Base-by-base conservation (phyloP, 2,329 filamentous ascomycete genomes). In the Botrytis byssoidea region DNA sequence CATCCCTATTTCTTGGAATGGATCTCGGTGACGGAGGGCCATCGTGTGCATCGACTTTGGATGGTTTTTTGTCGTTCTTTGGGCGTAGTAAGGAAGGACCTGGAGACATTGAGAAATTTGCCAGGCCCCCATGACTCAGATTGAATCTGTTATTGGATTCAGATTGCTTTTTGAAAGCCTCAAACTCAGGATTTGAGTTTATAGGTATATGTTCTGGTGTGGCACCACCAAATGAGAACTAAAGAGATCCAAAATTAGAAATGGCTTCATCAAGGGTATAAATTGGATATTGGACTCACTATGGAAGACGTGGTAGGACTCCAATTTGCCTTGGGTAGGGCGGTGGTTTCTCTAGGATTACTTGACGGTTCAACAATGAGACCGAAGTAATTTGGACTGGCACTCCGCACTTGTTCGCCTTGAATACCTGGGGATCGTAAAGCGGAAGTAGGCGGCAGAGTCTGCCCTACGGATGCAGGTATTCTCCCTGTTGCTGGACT, bases 321-420 rank as follows among this genome's bases (percentile, higher is more conserved):
- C 92, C 93, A 95, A 82, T 93, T 93, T 76, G 90, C 89, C 73
- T 89, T 89, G 1, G 90, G 86, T 75, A 92, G 85, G 48, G 86
- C 85, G 7, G 86, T 88, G 4, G 91, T 91, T 71, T 91, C 90
- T 75, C 90, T 87, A 37, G 88, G 85, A 75, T 93, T 90, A 72
- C 83, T 85, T 64, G 84, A 82, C 32, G 88, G 82, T 74, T 94
- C 90, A 75, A 93, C 84, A 44, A 90, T 85, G 74, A 97, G 88
- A 73, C 92, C 93, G 81, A 97, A 97, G 83, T 97, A 97, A 81
- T 95, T 97, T 20, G 94, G 93, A 81, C 93, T 95, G 16, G 90
- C 84, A 1, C 87, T 83, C 75, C 86, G 84, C 44, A 74, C 77
- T 32, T 77, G 65, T 51, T 69, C 77, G n/a, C 48, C 70, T 25